phyloP scores from a whole-genome alignment of 495 filamentous ascomycete species.

The Xylaria scruposa region DNA sequence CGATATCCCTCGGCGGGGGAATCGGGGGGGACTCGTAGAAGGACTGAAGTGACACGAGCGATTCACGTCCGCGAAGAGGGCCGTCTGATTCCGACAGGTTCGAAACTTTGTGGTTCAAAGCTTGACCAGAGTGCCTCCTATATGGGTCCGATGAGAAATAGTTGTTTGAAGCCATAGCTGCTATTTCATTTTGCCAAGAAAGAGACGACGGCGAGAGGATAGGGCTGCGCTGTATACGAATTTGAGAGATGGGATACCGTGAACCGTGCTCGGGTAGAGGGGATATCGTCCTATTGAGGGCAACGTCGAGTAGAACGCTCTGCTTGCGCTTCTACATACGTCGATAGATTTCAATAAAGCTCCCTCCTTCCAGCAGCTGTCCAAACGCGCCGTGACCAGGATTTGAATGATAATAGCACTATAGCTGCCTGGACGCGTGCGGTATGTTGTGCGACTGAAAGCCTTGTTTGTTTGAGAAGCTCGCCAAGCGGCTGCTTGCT shows the following conservation, averaged over 20 bases:
- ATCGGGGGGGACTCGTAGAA: constrained; percentile 32
- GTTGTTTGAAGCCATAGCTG: constrained; percentile 35
- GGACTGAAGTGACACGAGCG: constrained; percentile 51
- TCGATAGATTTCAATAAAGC: background rate
- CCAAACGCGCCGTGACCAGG: background rate
- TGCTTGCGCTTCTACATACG: background rate
- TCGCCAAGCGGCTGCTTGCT: background rate
- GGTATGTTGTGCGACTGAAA: constrained; percentile 4
- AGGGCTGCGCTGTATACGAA: background rate
- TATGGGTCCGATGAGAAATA: constrained; percentile 28
- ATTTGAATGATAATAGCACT: background rate
- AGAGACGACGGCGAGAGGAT: too few species aligned
- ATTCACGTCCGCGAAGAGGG: constrained; percentile 46
- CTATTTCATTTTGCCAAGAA: constrained; percentile 11
- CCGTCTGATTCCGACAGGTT: constrained; percentile 45
- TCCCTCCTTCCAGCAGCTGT: constrained; percentile 2
- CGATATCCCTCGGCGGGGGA: constrained; percentile 15
- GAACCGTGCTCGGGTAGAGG: background rate
- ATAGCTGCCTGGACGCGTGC: background rate
- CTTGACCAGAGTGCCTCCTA: constrained; percentile 34
- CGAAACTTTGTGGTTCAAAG: constrained; percentile 52
- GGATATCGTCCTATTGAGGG: background rate
- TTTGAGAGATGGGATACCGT: background rate
- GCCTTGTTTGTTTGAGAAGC: background rate
- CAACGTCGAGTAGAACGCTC: background rate